Evolutionary conservation across 192 early-diverging fungal genomes (phyloP).

Genomic region (Coemansia sp.): DNA sequence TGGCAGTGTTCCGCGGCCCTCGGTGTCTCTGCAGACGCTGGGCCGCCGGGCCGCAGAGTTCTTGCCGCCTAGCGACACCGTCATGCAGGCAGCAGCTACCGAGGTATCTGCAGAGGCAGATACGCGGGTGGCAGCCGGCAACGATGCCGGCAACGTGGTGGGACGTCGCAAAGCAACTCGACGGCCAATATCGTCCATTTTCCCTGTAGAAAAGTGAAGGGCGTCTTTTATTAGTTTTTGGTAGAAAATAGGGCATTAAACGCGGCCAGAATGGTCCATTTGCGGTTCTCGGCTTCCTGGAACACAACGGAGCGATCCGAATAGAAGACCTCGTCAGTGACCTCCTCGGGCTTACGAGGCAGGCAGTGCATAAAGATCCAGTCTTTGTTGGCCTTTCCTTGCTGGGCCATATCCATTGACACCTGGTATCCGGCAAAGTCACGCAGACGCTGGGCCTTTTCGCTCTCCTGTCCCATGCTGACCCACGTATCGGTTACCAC

Average conservation of each 20-base stretch:
- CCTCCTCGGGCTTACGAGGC: conserved; percentile 94
- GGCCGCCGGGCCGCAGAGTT: conserved; percentile 35
- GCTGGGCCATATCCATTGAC: conserved; percentile 75
- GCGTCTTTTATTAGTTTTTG: too few relatives aligned
- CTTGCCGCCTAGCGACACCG: conserved; percentile 18
- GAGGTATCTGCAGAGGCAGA: not conserved
- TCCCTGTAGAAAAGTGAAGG: not conserved
- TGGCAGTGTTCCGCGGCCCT: conserved; percentile 6
- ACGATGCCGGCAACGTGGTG: not conserved
- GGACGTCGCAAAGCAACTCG: conserved; percentile 17
- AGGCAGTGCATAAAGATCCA: conserved; percentile 99
- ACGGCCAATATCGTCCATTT: conserved; percentile 39
- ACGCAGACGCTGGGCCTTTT: conserved; percentile 76
- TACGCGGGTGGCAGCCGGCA: too few relatives aligned
- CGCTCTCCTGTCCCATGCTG: conserved; percentile 95
- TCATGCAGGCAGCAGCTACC: conserved; percentile 29
- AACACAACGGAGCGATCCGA: conserved; percentile 89
- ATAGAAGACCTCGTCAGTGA: conserved; percentile 95
- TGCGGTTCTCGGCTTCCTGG: conserved; percentile 97
- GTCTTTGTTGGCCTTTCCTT: conserved; percentile 73
- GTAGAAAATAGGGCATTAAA: conserved; percentile 59
- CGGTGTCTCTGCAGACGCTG: conserved; percentile 28
- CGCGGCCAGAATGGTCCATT: conserved; percentile 94
- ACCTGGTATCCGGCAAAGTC: conserved; percentile 90
- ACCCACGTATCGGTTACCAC: conserved; percentile 99